A percentile compares a stretch with the other conserved stretches of the same genome.
These are phyloP conservation scores for Gamsiella multidivaricata DNA, from an alignment of 192 early-diverging fungal species.

Conservation along the genomic window DNA sequence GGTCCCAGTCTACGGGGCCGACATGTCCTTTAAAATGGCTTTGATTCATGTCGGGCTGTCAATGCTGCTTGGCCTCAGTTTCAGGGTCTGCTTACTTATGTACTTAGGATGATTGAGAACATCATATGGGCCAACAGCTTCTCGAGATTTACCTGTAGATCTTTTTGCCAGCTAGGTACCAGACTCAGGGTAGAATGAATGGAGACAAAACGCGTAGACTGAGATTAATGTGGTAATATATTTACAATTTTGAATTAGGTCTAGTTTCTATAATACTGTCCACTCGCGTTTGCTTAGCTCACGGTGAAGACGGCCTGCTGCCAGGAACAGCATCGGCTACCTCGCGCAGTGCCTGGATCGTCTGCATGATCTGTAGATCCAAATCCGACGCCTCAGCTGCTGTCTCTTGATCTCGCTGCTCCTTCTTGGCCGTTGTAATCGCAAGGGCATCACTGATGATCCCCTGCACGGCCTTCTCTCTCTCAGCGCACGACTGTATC, in stretches of 20 bases:
- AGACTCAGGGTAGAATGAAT: conserved; percentile 90
- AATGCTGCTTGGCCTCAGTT: conserved; percentile 91
- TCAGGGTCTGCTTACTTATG: conserved; percentile 97
- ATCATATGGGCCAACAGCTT: conserved; percentile 94
- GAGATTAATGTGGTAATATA: conserved; percentile 51
- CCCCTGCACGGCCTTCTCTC: not conserved
- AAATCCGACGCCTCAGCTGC: not conserved
- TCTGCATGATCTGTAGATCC: not conserved
- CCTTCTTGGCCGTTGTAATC: conserved; percentile 5
- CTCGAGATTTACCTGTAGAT: conserved; percentile 95
- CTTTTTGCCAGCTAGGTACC: conserved; percentile 98
- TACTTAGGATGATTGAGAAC: conserved; percentile 92
- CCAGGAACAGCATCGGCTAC: not conserved
- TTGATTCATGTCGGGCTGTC: conserved; percentile 92
- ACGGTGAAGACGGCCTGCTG: not conserved
- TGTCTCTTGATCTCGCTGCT: not conserved
- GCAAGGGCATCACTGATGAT: not conserved
- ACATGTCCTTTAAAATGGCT: conserved; percentile 82
- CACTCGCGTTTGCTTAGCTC: not conserved
- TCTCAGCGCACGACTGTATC: too few relatives aligned
- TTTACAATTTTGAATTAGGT: too few relatives aligned
- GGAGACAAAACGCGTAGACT: conserved; percentile 92
- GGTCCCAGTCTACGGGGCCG: conserved; percentile 11
- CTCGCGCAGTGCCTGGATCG: not conserved
- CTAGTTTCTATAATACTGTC: too few relatives aligned